Percentiles rank a stretch among this genome's conserved stretches.
These are phyloP conservation scores for Pelargonium myrrhifolium DNA, from an alignment of 441 rosid genomes.

Conservation along the genomic window DNA sequence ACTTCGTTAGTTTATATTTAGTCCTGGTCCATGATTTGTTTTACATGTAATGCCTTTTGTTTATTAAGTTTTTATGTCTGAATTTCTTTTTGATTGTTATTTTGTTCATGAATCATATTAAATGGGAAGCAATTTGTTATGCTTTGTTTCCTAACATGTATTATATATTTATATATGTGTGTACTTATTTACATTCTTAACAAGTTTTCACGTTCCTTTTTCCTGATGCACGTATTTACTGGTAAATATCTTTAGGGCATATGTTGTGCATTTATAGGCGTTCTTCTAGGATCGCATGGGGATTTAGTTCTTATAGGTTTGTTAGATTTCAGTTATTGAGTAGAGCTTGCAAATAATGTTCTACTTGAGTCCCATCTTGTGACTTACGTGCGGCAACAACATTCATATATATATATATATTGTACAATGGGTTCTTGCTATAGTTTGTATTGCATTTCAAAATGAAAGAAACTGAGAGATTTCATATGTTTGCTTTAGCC, in stretches of 20 bases:
- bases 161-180: neutral
- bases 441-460: neutral
- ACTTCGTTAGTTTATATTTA: neutral
- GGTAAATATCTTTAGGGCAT: neutral
- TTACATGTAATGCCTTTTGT: neutral
- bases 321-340: neutral
- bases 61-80: neutral
- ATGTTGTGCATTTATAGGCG: neutral
- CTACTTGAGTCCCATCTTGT: conserved; percentile 1
- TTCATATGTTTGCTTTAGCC: neutral
- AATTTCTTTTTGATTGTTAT: neutral
- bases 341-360: neutral
- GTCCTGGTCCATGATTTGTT: neutral
- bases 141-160: neutral
- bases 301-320: neutral
- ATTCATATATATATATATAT: conserved; percentile 2
- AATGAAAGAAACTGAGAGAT: neutral
- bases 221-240: too few species aligned
- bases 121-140: neutral
- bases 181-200: neutral
- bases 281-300: conserved; percentile 6
- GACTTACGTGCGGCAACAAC: neutral
- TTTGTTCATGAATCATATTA: neutral
- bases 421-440: conserved; percentile 3
- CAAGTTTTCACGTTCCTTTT: too few species aligned